Evolutionary conservation across 139 green algal species (phyloP).

Genomic region (Nannochloris sp.): DNA sequence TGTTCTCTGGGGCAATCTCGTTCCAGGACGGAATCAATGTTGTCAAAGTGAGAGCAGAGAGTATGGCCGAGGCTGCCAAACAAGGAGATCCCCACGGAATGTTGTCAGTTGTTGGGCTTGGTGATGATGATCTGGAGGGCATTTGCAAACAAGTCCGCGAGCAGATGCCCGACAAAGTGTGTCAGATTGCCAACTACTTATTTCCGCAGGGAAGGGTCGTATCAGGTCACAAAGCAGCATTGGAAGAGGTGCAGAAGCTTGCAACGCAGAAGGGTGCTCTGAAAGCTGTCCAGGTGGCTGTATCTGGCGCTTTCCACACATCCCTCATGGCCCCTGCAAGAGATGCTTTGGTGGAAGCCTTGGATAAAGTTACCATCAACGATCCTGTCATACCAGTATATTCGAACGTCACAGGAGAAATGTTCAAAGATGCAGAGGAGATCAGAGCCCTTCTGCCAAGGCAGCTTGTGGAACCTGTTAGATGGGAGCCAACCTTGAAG

Average conservation of each 20-base stretch:
- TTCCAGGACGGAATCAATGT: slow-evolving; percentile 87
- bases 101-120: slow-evolving; percentile 79
- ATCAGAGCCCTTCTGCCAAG: slow-evolving; percentile 55
- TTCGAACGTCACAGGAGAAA: slow-evolving; percentile 79
- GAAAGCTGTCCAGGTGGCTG: slow-evolving; percentile 63
- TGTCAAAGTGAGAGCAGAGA: slow-evolving; percentile 72
- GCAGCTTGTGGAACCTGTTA: slow-evolving; percentile 85
- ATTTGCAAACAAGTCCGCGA: slow-evolving; percentile 30
- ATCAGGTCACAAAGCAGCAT: slow-evolving; percentile 54
- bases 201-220: slow-evolving; percentile 83
- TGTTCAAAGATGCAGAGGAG: slow-evolving; percentile 46
- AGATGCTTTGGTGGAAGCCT: slow-evolving; percentile 51
- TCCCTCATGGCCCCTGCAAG: slow-evolving; percentile 68
- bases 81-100: slow-evolving; percentile 68
- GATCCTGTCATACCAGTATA: slow-evolving; percentile 69
- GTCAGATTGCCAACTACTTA: slow-evolving; percentile 80
- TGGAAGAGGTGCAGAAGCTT: slow-evolving; percentile 47
- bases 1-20: slow-evolving; percentile 70
- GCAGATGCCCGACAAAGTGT: slow-evolving; percentile 42
- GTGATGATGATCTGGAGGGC: slow-evolving; percentile 50
- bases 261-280: slow-evolving; percentile 63
- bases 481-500: slow-evolving; percentile 49
- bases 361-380: slow-evolving; percentile 49
- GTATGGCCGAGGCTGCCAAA: slow-evolving; percentile 69
- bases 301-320: slow-evolving; percentile 90